These are phyloP conservation scores for Aureobasidium namibiae DNA, from an alignment of 2,329 filamentous ascomycete genomes.

Conservation along the genomic window DNA sequence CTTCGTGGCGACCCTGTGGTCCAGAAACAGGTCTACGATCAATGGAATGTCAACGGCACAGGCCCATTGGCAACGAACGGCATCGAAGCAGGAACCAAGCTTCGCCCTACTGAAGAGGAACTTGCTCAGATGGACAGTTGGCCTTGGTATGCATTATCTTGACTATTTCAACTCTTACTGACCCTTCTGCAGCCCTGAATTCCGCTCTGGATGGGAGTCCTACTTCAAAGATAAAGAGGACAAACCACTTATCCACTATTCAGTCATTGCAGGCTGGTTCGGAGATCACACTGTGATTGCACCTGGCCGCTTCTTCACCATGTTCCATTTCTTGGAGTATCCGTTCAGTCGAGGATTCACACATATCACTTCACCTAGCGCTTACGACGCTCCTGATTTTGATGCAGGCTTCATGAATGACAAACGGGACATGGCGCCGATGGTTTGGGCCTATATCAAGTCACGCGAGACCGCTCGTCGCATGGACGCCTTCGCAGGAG, in stretches of 20 bases:
- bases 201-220: slow-evolving; percentile 66
- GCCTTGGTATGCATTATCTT: slow-evolving; percentile 44
- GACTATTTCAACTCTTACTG: neutral
- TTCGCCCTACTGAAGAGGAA: slow-evolving; percentile 62
- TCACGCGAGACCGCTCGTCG: slow-evolving; percentile 70
- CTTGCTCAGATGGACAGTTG: slow-evolving; percentile 60
- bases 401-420: slow-evolving; percentile 74
- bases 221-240: slow-evolving; percentile 81
- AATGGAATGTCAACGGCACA: slow-evolving; percentile 73
- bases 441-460: slow-evolving; percentile 60
- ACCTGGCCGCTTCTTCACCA: slow-evolving; percentile 71
- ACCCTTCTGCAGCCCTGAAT: slow-evolving; percentile 43
- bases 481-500: slow-evolving; percentile 70
- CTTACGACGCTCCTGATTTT: slow-evolving; percentile 44
- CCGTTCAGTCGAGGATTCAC: slow-evolving; percentile 66
- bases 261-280: slow-evolving; percentile 27
- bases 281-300: slow-evolving; percentile 50
- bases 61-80: slow-evolving; percentile 67
- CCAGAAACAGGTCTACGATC: slow-evolving; percentile 65
- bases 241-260: slow-evolving; percentile 85
- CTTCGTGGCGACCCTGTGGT: slow-evolving; percentile 63
- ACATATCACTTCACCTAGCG: slow-evolving; percentile 62
- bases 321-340: slow-evolving; percentile 76
- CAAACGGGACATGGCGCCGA: slow-evolving; percentile 73
- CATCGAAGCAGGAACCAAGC: slow-evolving; percentile 73